Evolutionary conservation across 1,139 yeast genomes (phyloP), one percentile per base, ranked within the genome.

Genomic region (Suhomyces anneliseae): DNA sequence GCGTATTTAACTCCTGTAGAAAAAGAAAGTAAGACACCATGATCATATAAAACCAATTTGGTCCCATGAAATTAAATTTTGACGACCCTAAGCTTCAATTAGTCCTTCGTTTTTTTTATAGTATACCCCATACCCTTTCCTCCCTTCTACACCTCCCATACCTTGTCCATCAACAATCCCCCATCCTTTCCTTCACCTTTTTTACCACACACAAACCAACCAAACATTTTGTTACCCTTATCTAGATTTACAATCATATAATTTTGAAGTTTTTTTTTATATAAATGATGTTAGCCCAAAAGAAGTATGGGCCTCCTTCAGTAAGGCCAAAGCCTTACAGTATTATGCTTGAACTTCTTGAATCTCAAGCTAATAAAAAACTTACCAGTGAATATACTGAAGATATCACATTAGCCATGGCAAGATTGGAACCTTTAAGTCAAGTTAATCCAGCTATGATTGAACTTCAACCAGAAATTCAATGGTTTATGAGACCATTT

Each of bases 401-500:
- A 9, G 73, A 60, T 59, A 68, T 66, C 44, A 66, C 55, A 46
- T 58, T 61, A 46, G 66, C 69, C 38, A 55, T 68, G 58, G 54
- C 62, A 9, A 50, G 46, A 33, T 57, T 72, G 24, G 81, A 76
- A 54, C 50, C 65, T 9, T 56, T 57, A 33, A 65, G 67, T 36
- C 54, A 54, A n/a, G 69, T 82, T 40, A 82, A 82, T 55, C 80
- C 85, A 4, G 61, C 83, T 40, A 85, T 90, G 90, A 88, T 92
- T 52, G 95, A 87, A 57, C 71, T 85, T 47, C 99, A 93, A 66
- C 97, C 97, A 0, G 97, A 93, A 66, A 79, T 92, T 48, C 85
- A 85, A 58, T 90, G 97, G 96, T 83, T 78, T 61, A 90, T 92
- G 96, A 79, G 98, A 56, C 96, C 97, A 1, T 87, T 82, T 58